Evolutionary conservation across 2,329 filamentous ascomycete genomes (phyloP).

Genomic region (Diaporthe citri): DNA sequence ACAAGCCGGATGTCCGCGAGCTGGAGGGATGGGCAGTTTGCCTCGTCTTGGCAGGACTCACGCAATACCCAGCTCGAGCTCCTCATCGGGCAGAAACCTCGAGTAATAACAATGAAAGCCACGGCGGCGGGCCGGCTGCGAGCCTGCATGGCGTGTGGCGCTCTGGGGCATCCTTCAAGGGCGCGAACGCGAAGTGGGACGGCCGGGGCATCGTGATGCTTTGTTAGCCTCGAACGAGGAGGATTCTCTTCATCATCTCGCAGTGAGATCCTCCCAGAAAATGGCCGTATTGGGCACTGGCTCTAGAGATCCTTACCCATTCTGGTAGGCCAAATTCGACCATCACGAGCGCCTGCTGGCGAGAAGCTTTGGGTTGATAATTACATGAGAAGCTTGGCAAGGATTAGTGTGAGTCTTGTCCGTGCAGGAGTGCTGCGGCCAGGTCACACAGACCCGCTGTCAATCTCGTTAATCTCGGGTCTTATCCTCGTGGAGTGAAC

Average conservation of each 20-base stretch:
- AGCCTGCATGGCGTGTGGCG: slow-evolving; percentile 6
- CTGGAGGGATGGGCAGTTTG: background rate
- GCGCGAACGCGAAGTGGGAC: slow-evolving; percentile 3
- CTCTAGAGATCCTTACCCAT: slow-evolving; percentile 8
- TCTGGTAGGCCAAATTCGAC: slow-evolving; percentile 14
- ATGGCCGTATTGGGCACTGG: slow-evolving; percentile 17
- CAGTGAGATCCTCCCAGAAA: background rate
- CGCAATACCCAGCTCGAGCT: background rate
- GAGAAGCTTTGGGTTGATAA: slow-evolving; percentile 17
- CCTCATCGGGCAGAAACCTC: background rate
- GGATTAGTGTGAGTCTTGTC: slow-evolving; percentile 17
- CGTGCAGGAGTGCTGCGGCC: slow-evolving; percentile 18
- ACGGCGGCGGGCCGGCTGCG: background rate
- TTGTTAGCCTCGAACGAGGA: slow-evolving; percentile 19
- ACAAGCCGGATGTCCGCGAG: slow-evolving; percentile 13
- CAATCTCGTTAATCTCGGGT: slow-evolving; percentile 33
- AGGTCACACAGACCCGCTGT: slow-evolving; percentile 29
- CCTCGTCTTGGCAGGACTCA: background rate
- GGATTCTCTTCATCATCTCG: slow-evolving; percentile 14
- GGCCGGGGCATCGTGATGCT: background rate
- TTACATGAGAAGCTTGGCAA: slow-evolving; percentile 26
- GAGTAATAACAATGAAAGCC: slow-evolving; percentile 18
- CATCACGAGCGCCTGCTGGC: slow-evolving; percentile 2
- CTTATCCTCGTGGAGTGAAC: slow-evolving; percentile 21
- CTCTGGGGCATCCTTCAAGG: background rate